Evolutionary conservation across 1,284 basidiomycete species (phyloP), one percentile per base, ranked within the genome.

Genomic region (Apiotrichum montevideense): DNA sequence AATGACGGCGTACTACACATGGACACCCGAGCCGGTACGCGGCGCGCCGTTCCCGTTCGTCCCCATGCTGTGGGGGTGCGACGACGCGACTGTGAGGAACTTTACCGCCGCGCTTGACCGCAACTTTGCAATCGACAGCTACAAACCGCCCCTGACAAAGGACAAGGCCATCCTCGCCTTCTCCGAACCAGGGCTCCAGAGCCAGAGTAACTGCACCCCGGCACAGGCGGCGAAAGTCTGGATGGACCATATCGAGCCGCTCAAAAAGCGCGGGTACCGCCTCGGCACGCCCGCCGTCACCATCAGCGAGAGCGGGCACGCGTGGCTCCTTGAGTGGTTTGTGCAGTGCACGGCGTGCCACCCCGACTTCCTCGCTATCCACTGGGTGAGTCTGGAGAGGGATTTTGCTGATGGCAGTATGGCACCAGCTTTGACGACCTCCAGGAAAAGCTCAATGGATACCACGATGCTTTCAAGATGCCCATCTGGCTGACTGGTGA

Each of bases 401-500:
- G 8, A 11, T 2, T 39, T 44, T 41, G 53, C 54, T 51, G 35
- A 34, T 21, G 88, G 65, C 82, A 77, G 71, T 91, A 91, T 70
- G 84, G 81, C 52, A 80, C 78, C 14, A 64, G 78, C 10, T 66
- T 81, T 0, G 56, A 78, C 0, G 77, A 77, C 11, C 80, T 90
- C 66, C 80, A 83, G 47, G 51, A 61, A 3, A 85, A 84, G 67
- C 70, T 85, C 40, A 68, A 69, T 11, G 65, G 78, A 6, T 84
- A 82, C 71, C 75, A 87, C 68, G 66, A 72, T 35, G 77, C 77
- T 0, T 88, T 84, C 69, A 63, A 74, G 32, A 67, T 72, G 54
- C 77, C 78, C 13, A 78, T 90, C 54, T 81, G 79, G 80, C 73
- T 87, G 53, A 88, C 87, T 4, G 88, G 48, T 50, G 48, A 50